Conservation (phyloP, 2,329 filamentous ascomycete genomes). For the Talaromyces sp. region DNA sequence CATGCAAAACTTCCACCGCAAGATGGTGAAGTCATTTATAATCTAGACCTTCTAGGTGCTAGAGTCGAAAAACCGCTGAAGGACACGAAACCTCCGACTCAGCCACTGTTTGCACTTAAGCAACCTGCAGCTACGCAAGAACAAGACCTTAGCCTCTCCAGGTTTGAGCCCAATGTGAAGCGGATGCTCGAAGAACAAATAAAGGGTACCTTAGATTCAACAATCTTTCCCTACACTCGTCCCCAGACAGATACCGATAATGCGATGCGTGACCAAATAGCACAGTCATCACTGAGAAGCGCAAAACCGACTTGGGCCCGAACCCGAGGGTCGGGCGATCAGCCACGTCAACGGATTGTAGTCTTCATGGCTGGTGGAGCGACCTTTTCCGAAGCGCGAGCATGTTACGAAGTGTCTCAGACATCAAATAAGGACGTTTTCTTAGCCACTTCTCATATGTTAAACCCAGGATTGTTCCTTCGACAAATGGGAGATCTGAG, state of each 20-base stretch:
- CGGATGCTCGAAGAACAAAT: slow-evolving; percentile 75
- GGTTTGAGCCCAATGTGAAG: slow-evolving; percentile 80
- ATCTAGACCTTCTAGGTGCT: slow-evolving; percentile 76
- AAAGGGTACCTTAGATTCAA: slow-evolving; percentile 65
- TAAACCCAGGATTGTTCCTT: slow-evolving; percentile 78
- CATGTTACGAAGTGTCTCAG: slow-evolving; percentile 82
- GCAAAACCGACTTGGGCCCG: slow-evolving; percentile 96
- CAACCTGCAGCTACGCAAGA: slow-evolving; percentile 52
- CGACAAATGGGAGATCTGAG: slow-evolving; percentile 79
- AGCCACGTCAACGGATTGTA: slow-evolving; percentile 86
- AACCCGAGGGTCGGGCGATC: slow-evolving; percentile 67
- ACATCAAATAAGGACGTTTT: slow-evolving; percentile 77
- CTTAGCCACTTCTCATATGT: slow-evolving; percentile 87
- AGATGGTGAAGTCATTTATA: slow-evolving; percentile 71
- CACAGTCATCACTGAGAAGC: slow-evolving; percentile 75
- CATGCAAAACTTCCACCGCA: slow-evolving; percentile 76
- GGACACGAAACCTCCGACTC: slow-evolving; percentile 65
- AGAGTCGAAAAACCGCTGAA: slow-evolving; percentile 71
- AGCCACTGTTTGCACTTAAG: slow-evolving; percentile 71
- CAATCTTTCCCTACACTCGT: slow-evolving; percentile 69
- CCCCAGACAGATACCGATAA: slow-evolving; percentile 52
- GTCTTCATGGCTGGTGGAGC: slow-evolving; percentile 95
- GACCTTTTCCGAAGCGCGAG: slow-evolving; percentile 84
- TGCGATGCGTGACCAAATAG: slow-evolving; percentile 51
- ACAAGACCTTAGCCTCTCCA: slow-evolving; percentile 81